Evolutionary conservation across 2,329 filamentous ascomycete species (phyloP).

Genomic region (Nemania bipapillata): DNA sequence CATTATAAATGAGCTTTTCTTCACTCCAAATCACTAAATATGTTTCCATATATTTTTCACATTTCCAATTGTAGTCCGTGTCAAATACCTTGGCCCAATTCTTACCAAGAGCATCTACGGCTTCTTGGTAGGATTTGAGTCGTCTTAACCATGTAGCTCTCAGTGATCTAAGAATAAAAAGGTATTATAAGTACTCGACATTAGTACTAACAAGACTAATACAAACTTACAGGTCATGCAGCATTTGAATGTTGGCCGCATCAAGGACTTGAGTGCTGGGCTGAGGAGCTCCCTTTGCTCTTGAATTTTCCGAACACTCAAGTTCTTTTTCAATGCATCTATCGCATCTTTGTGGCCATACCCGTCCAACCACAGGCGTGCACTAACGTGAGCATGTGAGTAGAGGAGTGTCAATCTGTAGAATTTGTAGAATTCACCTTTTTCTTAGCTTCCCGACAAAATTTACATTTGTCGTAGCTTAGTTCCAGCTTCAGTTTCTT

Average conservation of each 20-base stretch:
- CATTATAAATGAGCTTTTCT: not conserved
- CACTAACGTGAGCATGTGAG: conserved; percentile 13
- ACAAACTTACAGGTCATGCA: conserved; percentile 5
- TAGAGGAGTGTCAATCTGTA: not conserved
- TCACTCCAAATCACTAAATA: not conserved
- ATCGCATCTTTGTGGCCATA: conserved; percentile 24
- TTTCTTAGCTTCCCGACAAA: conserved; percentile 21
- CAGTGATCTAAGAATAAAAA: conserved; percentile 1
- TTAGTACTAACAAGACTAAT: not conserved
- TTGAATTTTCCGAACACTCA: conserved; percentile 25
- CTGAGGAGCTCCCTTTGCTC: not conserved
- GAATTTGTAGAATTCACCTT: conserved; percentile 1
- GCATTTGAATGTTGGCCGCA: not conserved
- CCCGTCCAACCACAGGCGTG: conserved; percentile 6
- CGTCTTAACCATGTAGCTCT: conserved; percentile 13
- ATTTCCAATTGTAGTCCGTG: not conserved
- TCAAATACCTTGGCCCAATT: not conserved
- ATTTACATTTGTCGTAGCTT: conserved; percentile 28
- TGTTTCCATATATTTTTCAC: too few relatives aligned
- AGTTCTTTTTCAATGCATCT: conserved; percentile 18
- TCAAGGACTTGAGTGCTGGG: not conserved
- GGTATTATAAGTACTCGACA: not conserved
- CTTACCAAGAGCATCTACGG: not conserved
- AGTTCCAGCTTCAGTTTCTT: conserved; percentile 19
- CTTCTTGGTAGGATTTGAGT: conserved; percentile 9